These are phyloP conservation scores for Fagopyrum esculentum DNA, from an alignment of 148 eudicot genomes.

Conservation along the genomic window DNA sequence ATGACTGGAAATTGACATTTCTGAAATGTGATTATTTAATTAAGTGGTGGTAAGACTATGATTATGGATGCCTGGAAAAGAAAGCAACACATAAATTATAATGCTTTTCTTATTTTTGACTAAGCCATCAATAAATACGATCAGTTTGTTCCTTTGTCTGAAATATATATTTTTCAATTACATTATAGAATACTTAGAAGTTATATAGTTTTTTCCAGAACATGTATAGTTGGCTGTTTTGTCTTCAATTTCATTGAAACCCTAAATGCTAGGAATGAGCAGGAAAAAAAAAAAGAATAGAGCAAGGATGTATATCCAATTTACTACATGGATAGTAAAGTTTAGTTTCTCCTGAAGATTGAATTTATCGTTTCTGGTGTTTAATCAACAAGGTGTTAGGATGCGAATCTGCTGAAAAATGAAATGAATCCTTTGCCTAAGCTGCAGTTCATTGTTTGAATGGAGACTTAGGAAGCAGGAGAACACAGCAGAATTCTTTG, in stretches of 20 bases:
- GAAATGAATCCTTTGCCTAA: neutral
- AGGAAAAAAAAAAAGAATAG: too few species aligned
- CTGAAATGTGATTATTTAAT: neutral
- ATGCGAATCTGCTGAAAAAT: neutral
- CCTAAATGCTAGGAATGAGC: too few species aligned
- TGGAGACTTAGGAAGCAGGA: neutral
- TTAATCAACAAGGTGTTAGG: constrained; percentile 1
- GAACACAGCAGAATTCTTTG: neutral
- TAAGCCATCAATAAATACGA: neutral
- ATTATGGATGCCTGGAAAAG: neutral
- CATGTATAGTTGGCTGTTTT: neutral
- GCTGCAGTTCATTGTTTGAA: neutral
- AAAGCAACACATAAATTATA: neutral
- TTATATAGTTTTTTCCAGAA: too few species aligned
- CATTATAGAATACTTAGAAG: too few species aligned
- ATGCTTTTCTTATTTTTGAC: neutral
- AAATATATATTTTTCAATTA: too few species aligned
- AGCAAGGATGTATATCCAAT: neutral
- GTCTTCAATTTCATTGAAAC: neutral
- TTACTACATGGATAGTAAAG: neutral
- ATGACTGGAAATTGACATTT: neutral
- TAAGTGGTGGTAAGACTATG: neutral
- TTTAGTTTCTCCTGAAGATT: neutral
- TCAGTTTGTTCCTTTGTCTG: too few species aligned
- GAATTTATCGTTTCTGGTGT: neutral